Percentiles rank a stretch among this genome's conserved stretches.
These are phyloP conservation scores for Acorus calamus DNA, from an alignment of 106 monocot species.

Conservation along the genomic window DNA sequence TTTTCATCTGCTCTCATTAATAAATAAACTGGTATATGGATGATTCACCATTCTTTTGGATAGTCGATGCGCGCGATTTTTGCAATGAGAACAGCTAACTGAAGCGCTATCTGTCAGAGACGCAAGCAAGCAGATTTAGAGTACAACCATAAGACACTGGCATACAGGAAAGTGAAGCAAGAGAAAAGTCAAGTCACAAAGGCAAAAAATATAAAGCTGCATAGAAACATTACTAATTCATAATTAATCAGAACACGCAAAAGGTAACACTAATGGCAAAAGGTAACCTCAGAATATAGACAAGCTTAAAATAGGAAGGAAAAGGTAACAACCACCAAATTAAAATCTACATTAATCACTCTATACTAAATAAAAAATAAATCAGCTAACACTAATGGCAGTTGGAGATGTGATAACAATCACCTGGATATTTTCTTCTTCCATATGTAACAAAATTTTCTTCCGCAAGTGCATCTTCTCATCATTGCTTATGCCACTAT, in stretches of 20 bases:
- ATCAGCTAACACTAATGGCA: constrained; percentile 1
- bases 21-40: neutral
- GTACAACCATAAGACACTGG: neutral
- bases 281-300: no score
- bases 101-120: constrained; percentile 62
- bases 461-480: constrained; percentile 78
- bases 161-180: neutral
- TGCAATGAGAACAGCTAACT: constrained; percentile 77
- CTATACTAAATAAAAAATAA: neutral
- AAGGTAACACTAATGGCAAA: no score
- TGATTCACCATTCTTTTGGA: constrained; percentile 85
- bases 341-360: no score
- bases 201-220: constrained; percentile 4
- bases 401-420: neutral
- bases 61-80: constrained; percentile 98
- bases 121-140: neutral
- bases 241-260: no score
- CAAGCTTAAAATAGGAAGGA: no score
- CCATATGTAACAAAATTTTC: constrained; percentile 64
- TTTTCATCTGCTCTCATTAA: no score
- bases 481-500: constrained; percentile 73
- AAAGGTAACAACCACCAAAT: no score
- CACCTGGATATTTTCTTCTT: constrained; percentile 87
- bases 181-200: neutral
- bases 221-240: no score